Evolutionary conservation across 2,329 filamentous ascomycete species (phyloP), one percentile per base, ranked within the genome.

Genomic region (Fusarium abutilonis): DNA sequence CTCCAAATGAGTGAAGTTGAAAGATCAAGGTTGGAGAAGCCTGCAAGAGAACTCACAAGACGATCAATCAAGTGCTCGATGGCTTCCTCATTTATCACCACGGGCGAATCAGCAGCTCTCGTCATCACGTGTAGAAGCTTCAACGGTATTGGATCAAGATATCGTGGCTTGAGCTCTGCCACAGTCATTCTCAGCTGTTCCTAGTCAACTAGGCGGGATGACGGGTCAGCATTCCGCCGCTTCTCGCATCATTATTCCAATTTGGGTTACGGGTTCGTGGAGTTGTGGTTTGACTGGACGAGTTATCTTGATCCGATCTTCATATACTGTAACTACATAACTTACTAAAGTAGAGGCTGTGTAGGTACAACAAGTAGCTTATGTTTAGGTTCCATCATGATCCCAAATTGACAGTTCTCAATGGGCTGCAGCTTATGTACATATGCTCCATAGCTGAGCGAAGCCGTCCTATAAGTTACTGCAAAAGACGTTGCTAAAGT

Each of bases 211-310:
- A 35, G 49, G 47, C 46, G 50, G 43, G 34, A 44, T 59, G 43
- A 52, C 73, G 73, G 72, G 64, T 66, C 69, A 74, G 73, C 63
- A 71, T 73, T 73, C 55, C 55, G 50, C 72, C 72, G 73, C 52
- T 15, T 53, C 64, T 70, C 64, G 62, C 63, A 39, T 28, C 43
- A 56, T 66, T 40, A 60, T 69, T 58, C 67, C 63, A 53, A 15
- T 58, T 59, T 39, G 21, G 31, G 40, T 31, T 9, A 41, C 13
- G 7, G 38, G 11, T 36, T 36, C 15, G 9, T 32, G 5, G 31
- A 32, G 11, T 4, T 6, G 31, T n/a, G 6, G 8, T 10, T 29
- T 29, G 28, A 29, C 9, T 29, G 28, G 28, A 29, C 7, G 13
- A n/a, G 4, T 32, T 14, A 32, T 38, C 35, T 38, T 19, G 9